Base-by-base conservation (phyloP, 352 stramenopile species). In the Phytopythium oedochilum region DNA sequence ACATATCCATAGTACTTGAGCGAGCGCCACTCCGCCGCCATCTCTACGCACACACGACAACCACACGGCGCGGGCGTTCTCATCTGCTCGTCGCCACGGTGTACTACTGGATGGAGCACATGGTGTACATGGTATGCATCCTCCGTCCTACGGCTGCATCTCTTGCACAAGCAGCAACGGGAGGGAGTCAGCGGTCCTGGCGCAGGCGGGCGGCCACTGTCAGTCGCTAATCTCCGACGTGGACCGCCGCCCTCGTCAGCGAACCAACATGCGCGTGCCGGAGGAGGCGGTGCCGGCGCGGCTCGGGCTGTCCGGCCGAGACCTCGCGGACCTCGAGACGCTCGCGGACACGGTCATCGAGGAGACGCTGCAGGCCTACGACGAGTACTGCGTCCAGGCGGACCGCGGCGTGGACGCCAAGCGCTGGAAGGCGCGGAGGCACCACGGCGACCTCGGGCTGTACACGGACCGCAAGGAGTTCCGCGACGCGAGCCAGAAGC, bases 361-460 rank as follows among this genome's bases (percentile, higher is more conserved):
- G 12, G 67, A 75, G 50, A 73, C 81, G 10, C 36, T 83, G 40
- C 56, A 72, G 31, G 63, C 71, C 35, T 73, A 73, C 53, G 59
- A 76, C 28, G 56, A 51, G n/a, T 70, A 72, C 25, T 55, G 69
- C 32, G 68, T 73, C 28, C 44, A 65, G 11, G 66, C 80, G 49
- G 56, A 72, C 17, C 50, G 57, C 2, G 61, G 72, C 5, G 68
- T 77, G 35, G 55, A 73, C 26, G 53, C 68, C 18, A 56, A 32
- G 9, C 61, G 63, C 12, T 87, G 76, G 76, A 73, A 82, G 48
- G 54, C 68, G n/a, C 55, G 74, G 22, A 63, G 71, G 5, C 68
- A 74, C 36, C 61, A 70, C 17, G 71, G 80, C 34, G 71, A 81
- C 53, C 50, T 87, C 23, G 68, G 61, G 25, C 63, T 84, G 26